Conservation (phyloP, 2,329 filamentous ascomycete species). For the Aspergillus persii region DNA sequence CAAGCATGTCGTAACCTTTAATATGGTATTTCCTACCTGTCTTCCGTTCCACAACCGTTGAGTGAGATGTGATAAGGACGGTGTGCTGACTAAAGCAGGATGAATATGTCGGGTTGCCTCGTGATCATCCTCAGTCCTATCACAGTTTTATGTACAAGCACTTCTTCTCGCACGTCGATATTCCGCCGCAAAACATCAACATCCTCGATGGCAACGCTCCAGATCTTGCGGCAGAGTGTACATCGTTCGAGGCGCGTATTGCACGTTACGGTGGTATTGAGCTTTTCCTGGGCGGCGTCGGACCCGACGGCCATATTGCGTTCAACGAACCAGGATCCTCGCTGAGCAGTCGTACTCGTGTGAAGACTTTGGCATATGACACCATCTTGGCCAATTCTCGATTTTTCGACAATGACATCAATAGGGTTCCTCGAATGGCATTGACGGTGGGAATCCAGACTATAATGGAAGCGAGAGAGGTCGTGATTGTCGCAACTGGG, state of each 20-base stretch:
- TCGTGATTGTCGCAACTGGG: constrained; percentile 78
- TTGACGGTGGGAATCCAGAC: constrained; percentile 83
- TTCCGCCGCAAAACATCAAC: constrained; percentile 77
- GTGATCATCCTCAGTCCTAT: constrained; percentile 81
- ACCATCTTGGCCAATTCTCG: constrained; percentile 82
- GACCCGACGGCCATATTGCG: constrained; percentile 82
- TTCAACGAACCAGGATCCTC: constrained; percentile 88
- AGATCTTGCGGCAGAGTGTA: constrained; percentile 73
- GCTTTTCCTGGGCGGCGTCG: constrained; percentile 80
- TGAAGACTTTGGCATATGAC: constrained; percentile 84
- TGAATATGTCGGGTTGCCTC: constrained; percentile 80
- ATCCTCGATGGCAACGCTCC: constrained; percentile 78
- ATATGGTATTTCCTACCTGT: constrained; percentile 63
- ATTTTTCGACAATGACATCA: constrained; percentile 75
- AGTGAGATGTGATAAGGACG: not conserved
- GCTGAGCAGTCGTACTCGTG: constrained; percentile 71
- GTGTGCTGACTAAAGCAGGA: constrained; percentile 52
- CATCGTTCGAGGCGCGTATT: constrained; percentile 77
- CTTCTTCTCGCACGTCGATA: constrained; percentile 83
- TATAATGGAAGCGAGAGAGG: constrained; percentile 75
- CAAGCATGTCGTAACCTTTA: constrained; percentile 85
- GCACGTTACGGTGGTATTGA: constrained; percentile 74
- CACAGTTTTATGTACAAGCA: constrained; percentile 93
- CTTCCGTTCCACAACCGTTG: not conserved
- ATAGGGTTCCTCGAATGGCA: constrained; percentile 75